Base-by-base conservation (phyloP, 2,329 filamentous ascomycete genomes). In the Fusarium kyushuense region DNA sequence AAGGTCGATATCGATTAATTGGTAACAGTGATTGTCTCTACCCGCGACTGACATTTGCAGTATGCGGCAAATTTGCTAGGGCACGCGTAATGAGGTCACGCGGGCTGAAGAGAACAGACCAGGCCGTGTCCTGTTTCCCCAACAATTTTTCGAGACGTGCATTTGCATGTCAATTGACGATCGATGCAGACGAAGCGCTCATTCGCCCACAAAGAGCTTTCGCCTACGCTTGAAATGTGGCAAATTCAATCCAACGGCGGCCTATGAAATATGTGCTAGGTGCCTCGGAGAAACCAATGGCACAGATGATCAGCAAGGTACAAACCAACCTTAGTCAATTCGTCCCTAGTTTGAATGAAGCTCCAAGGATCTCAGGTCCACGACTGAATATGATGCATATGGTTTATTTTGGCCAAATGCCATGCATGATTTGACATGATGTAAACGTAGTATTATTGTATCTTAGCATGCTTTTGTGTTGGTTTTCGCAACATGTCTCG, bases 71-170 rank as follows among this genome's bases (percentile, higher is more conserved):
- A 40, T 58, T 52, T 38, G 14, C 35, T 54, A 54, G 52, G 56
- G 47, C 59, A 68, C 52, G 60, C 61, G 63, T 54, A 53, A 70
- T 58, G 33, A 65, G 67, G 67, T 70, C 67, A 70, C 67, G 67
- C 67, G 67, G 38, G 11, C 53, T 27, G 42, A 64, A 52, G 36
- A 65, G 55, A 65, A 68, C 54, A 57, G 59, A 49, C 63, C 58
- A 70, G 43, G 51, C 33, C 41, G 61, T 52, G 66, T 69, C 56
- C 52, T 59, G 46, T 64, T 64, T 65, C 53, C 67, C 58, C 67
- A 70, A 70, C 67, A 70, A 55, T 57, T 57, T 67, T 69, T 69
- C 45, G 61, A 54, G 56, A 51, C 58, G 60, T 65, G 54, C 51
- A 49, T 40, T 53, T 53, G 56, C 67, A 65, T 63, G 59, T 62